phyloP scores from a whole-genome alignment of 768 basidiomycete species.

The Russula lepida region DNA sequence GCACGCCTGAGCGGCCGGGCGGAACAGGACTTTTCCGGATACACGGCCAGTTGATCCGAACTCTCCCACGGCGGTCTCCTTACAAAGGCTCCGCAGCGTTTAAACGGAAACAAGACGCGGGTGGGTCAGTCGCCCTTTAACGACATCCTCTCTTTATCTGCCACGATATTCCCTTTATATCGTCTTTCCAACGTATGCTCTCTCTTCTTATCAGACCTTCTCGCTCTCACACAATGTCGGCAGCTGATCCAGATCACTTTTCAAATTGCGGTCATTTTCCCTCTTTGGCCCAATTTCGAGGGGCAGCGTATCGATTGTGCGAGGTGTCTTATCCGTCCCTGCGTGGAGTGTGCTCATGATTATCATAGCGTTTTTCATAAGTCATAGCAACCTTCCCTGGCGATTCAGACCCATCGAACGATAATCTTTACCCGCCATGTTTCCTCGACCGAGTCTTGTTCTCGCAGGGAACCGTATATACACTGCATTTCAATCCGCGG shows the following conservation, averaged over 20 bases:
- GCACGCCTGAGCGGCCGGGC: neutral
- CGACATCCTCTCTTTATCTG: neutral
- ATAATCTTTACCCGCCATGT: constrained; percentile 1
- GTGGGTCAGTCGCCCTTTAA: neutral
- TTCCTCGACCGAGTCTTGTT: neutral
- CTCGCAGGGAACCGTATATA: constrained; percentile 20
- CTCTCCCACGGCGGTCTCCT: neutral
- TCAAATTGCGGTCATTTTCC: neutral
- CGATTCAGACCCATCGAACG: neutral
- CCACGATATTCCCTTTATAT: neutral
- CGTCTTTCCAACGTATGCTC: neutral
- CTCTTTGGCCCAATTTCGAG: neutral
- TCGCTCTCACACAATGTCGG: neutral
- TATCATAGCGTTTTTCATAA: neutral
- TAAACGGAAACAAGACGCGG: too few species aligned
- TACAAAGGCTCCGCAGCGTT: neutral
- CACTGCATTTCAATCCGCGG: constrained; percentile 49
- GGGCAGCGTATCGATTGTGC: neutral
- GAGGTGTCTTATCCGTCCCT: neutral
- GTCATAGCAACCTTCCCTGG: neutral
- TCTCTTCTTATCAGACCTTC: neutral
- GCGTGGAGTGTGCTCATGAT: neutral
- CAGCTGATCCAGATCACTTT: neutral
- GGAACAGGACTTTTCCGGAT: neutral
- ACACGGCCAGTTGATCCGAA: neutral